Evolutionary conservation across 1,139 yeast species (phyloP).

Genomic region (Geotrichum aggregatum): DNA sequence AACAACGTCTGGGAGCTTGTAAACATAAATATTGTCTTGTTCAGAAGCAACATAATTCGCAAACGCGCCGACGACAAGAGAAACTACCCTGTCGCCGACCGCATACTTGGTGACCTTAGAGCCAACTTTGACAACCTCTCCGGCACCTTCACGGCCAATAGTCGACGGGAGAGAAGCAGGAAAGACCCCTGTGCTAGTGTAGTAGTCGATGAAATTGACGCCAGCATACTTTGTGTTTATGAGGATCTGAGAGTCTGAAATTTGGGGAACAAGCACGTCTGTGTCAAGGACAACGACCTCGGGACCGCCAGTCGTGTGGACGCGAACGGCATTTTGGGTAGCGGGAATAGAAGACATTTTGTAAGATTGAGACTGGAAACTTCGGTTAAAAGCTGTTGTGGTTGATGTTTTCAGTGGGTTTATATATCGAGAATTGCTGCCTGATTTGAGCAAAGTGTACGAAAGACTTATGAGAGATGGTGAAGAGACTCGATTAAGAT

Average conservation of each 20-base stretch:
- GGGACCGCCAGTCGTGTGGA: slow-evolving; percentile 55
- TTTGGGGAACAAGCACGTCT: slow-evolving; percentile 54
- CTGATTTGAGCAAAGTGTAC: not conserved
- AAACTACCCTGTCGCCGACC: slow-evolving; percentile 73
- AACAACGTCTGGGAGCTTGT: slow-evolving; percentile 49
- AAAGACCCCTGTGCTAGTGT: slow-evolving; percentile 74
- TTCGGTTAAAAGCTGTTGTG: not conserved
- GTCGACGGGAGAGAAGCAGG: slow-evolving; percentile 56
- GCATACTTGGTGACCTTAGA: slow-evolving; percentile 50
- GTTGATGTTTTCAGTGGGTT: not conserved
- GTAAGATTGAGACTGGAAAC: not conserved
- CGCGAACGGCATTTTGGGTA: slow-evolving; percentile 55
- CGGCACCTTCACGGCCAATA: slow-evolving; percentile 84
- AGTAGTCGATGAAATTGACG: slow-evolving; percentile 74
- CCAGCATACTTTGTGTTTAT: slow-evolving; percentile 74
- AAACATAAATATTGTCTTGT: slow-evolving; percentile 31
- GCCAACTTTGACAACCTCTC: slow-evolving; percentile 68
- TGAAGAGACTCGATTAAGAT: not conserved
- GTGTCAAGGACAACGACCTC: slow-evolving; percentile 49
- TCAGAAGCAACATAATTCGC: slow-evolving; percentile 63
- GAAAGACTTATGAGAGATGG: not conserved
- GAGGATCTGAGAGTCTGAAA: slow-evolving; percentile 54
- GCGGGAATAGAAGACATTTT: slow-evolving; percentile 43
- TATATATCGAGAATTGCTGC: not conserved
- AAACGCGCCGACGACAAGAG: slow-evolving; percentile 50